Conservation (phyloP, 2,329 filamentous ascomycete genomes). For the Penicillium sp. region DNA sequence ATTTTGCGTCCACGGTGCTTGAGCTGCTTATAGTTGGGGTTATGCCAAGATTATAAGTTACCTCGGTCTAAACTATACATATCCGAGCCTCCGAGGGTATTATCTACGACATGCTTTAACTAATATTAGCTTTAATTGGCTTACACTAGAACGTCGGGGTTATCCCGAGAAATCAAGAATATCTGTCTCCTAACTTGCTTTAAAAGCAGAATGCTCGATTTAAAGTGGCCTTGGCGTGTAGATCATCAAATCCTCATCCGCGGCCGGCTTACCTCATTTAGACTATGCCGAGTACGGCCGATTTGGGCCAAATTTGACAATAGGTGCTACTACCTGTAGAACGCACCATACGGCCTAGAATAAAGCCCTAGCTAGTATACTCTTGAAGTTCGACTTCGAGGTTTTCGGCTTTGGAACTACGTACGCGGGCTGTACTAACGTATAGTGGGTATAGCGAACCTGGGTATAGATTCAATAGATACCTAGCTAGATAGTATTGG, state of each 20-base stretch:
- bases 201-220: not conserved
- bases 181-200: not conserved
- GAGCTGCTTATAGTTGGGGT: conserved; percentile 15
- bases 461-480: too few relatives aligned
- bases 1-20: not conserved
- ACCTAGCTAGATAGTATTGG: too few relatives aligned
- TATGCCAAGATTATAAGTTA: not conserved
- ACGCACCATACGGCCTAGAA: too few relatives aligned
- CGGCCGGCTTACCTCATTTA: too few relatives aligned
- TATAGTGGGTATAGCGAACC: too few relatives aligned
- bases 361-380: too few relatives aligned
- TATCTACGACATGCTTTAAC: not conserved
- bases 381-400: too few relatives aligned
- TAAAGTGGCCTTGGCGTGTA: conserved; percentile 8
- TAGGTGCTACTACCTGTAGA: too few relatives aligned
- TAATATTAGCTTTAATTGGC: not conserved
- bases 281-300: too few relatives aligned
- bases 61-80: conserved; percentile 2
- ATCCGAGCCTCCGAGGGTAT: conserved; percentile 12
- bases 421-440: too few relatives aligned
- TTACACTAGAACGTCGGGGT: not conserved
- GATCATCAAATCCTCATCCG: not conserved
- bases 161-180: not conserved
- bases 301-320: too few relatives aligned
- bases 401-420: too few relatives aligned